Evolutionary conservation across 441 rosid genomes (phyloP).

Genomic region (Aquilaria agallochum): DNA sequence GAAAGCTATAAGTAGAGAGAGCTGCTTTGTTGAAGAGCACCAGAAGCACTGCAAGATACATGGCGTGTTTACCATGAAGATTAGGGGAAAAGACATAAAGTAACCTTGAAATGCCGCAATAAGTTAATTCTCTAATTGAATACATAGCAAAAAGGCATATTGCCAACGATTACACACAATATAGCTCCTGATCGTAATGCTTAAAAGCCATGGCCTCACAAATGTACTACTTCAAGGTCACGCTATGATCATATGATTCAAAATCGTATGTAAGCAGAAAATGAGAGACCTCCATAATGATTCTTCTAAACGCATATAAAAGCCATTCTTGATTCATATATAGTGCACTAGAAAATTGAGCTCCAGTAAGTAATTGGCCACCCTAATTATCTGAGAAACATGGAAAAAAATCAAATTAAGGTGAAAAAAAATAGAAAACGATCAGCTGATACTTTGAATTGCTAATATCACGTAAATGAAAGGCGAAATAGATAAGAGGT

Average conservation of each 20-base stretch:
- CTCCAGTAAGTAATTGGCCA: too few relatives aligned
- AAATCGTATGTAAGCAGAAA: too few relatives aligned
- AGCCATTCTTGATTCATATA: too few relatives aligned
- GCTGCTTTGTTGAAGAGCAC: slow-evolving; percentile 96
- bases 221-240: not conserved
- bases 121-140: too few relatives aligned
- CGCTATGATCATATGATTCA: too few relatives aligned
- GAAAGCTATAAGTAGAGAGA: slow-evolving; percentile 83
- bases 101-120: not conserved
- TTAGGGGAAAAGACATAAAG: not conserved
- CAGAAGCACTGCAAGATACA: slow-evolving; percentile 52
- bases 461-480: not conserved
- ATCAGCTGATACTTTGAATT: not conserved
- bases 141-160: not conserved
- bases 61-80: not conserved
- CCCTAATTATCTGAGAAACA: too few relatives aligned
- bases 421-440: not conserved
- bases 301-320: too few relatives aligned
- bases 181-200: not conserved
- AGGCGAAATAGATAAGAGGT: not conserved
- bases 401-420: not conserved
- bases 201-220: not conserved
- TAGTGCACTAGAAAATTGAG: too few relatives aligned
- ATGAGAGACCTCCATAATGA: too few relatives aligned
- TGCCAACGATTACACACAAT: slow-evolving; percentile 6